Evolutionary conservation across 2,329 filamentous ascomycete genomes (phyloP), one percentile per base, ranked within the genome.

Genomic region (Trichoderma sp.): DNA sequence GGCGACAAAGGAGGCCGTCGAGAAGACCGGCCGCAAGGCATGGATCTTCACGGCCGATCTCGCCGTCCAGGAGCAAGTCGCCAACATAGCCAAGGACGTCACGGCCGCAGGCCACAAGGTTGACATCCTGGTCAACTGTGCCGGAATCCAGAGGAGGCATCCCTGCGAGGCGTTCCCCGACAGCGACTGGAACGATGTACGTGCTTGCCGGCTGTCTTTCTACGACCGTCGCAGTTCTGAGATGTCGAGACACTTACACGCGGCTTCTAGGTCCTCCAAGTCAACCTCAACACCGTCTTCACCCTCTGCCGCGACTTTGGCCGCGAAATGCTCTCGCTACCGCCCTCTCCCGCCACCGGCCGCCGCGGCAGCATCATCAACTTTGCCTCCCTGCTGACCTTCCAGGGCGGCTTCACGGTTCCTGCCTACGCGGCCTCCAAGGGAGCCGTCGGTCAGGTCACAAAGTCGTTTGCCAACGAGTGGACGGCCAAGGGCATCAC

Each of bases 361-460:
- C 84, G 88, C 45, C 80, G 85, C 66, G 90, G 90, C 26, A 84
- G 83, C 72, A 90, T 97, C 78, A 90, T 97, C 81, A 97, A 96
- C 78, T 87, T 96, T 64, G 92, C 89, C 12, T 91, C 87, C 14
- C 84, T 97, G 47, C 83, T 96, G 44, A 88, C 87, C 54, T 94
- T 94, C 82, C 91, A 96, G 75, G 93, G 93, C 63, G 93, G 93
- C 0, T 82, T 97, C 69, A 96, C 90, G 0, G 91, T 97, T 1
- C 92, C 92, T 0, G 93, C 93, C 1, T 97, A 97, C 74, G 90
- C 93, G 0, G 91, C 92, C 0, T 88, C 86, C 68, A 97, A 97
- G 78, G 93, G 92, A 51, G 93, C 90, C 9, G 88, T 97, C 0
- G 89, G 87, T 6, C 92, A 96, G 79, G 78, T 96, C 66, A 96